These are phyloP conservation scores for Cryptococcus jaspeensis DNA, from an alignment of 1,284 basidiomycete species.

Conservation along the genomic window DNA sequence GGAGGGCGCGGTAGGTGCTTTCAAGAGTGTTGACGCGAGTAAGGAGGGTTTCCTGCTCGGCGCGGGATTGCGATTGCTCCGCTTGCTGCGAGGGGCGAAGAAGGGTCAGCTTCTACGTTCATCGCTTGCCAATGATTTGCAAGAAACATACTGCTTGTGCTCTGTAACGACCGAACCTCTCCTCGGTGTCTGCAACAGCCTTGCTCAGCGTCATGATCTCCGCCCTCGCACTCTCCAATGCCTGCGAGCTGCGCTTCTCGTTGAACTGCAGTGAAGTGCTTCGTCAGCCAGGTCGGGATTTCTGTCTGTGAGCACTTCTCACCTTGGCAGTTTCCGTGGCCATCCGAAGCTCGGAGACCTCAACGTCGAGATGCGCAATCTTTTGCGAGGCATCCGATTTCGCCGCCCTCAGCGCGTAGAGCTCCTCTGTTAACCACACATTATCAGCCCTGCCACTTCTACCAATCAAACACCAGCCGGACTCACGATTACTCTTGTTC, in stretches of 20 bases:
- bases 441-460: background rate
- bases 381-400: conserved; percentile 55
- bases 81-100: conserved; percentile 28
- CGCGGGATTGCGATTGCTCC: conserved; percentile 34
- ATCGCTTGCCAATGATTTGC: background rate
- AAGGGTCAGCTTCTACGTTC: background rate
- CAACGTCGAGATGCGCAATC: conserved; percentile 78
- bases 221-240: conserved; percentile 35
- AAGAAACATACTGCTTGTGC: conserved; percentile 37
- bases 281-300: background rate
- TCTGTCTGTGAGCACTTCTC: background rate
- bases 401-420: conserved; percentile 39
- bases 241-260: conserved; percentile 37
- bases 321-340: conserved; percentile 48
- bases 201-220: conserved; percentile 40
- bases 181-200: conserved; percentile 38
- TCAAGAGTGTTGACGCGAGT: conserved; percentile 32
- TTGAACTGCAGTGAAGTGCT: conserved; percentile 34
- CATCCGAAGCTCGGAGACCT: conserved; percentile 84
- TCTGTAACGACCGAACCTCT: conserved; percentile 42
- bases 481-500: conserved; percentile 33
- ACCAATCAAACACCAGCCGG: background rate
- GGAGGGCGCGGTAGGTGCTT: conserved; percentile 33
- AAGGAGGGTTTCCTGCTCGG: conserved; percentile 37
- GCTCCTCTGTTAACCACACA: conserved; percentile 33